phyloP scores from a whole-genome alignment of 306 rosid species.

The Vigna trinervia region DNA sequence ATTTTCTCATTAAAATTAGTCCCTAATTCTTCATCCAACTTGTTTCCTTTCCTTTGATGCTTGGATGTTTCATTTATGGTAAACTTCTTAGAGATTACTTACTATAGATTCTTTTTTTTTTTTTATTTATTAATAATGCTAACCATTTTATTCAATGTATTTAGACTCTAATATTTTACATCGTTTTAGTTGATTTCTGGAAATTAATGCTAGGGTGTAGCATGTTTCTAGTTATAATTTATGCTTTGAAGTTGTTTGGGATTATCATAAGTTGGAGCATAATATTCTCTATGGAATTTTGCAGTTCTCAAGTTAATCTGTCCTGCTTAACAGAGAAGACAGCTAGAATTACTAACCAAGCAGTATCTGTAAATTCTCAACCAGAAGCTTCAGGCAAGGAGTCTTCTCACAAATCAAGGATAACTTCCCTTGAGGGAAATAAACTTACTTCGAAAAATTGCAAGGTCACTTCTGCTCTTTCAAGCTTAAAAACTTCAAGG shows the following conservation, averaged over 20 bases:
- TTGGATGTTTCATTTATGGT: not conserved
- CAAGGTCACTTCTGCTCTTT: constrained; percentile 56
- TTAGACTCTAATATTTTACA: constrained; percentile 4
- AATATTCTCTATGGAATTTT: constrained; percentile 32
- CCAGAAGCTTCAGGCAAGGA: constrained; percentile 47
- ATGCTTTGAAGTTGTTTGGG: constrained; percentile 31
- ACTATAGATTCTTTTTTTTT: not conserved
- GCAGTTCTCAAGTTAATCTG: constrained; percentile 60
- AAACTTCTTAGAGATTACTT: not conserved
- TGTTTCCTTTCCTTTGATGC: not conserved
- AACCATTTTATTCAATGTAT: constrained; percentile 15
- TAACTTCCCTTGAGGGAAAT: constrained; percentile 53
- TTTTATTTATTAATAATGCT: not conserved
- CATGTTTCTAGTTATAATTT: constrained; percentile 9
- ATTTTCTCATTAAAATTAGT: constrained; percentile 11
- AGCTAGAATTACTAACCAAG: constrained; percentile 46
- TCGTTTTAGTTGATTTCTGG: constrained; percentile 23
- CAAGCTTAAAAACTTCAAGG: constrained; percentile 62
- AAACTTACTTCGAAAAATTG: constrained; percentile 53
- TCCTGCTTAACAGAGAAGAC: constrained; percentile 54
- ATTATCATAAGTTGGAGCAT: constrained; percentile 33
- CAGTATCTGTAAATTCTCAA: constrained; percentile 49
- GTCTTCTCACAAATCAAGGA: constrained; percentile 52
- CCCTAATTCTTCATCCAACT: not conserved
- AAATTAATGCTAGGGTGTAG: constrained; percentile 23